phyloP scores from a whole-genome alignment of 257 asterid species.

The Paulownia fortunei region DNA sequence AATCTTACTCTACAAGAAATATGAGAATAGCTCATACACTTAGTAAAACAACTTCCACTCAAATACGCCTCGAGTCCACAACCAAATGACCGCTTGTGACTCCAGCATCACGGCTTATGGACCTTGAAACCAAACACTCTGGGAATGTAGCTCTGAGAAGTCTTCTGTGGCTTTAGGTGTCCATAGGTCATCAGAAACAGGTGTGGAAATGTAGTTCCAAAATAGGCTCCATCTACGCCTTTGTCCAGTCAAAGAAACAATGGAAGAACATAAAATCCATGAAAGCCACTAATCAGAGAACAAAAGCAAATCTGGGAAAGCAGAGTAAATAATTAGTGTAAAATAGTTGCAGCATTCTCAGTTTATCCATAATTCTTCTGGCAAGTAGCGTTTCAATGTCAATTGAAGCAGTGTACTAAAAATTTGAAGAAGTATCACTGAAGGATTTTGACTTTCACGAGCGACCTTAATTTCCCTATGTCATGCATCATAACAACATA shows the following conservation, averaged over 20 bases:
- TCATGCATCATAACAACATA: no score
- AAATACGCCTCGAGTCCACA: background rate
- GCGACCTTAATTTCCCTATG: no score
- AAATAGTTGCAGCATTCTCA: no score
- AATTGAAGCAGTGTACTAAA: no score
- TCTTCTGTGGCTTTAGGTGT: slow-evolving; percentile 53
- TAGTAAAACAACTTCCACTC: background rate
- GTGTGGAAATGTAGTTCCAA: slow-evolving; percentile 64
- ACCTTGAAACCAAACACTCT: slow-evolving; percentile 57
- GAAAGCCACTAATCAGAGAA: background rate
- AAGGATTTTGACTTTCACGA: no score
- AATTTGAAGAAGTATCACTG: no score
- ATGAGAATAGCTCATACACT: background rate
- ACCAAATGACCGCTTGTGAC: background rate
- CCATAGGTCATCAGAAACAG: slow-evolving; percentile 56
- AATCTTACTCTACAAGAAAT: background rate
- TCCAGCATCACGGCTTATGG: slow-evolving; percentile 46
- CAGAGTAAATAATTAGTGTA: background rate
- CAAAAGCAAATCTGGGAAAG: background rate
- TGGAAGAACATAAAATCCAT: background rate
- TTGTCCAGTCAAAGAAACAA: slow-evolving; percentile 41
- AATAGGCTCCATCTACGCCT: slow-evolving; percentile 64
- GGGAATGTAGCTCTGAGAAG: slow-evolving; percentile 50
- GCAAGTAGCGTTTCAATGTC: background rate
- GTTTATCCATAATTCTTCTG: background rate